Percentiles rank a stretch among this genome's conserved stretches.
Conservation (phyloP, 176 grass and related monocot species). For the Sorghum bicolor region DNA sequence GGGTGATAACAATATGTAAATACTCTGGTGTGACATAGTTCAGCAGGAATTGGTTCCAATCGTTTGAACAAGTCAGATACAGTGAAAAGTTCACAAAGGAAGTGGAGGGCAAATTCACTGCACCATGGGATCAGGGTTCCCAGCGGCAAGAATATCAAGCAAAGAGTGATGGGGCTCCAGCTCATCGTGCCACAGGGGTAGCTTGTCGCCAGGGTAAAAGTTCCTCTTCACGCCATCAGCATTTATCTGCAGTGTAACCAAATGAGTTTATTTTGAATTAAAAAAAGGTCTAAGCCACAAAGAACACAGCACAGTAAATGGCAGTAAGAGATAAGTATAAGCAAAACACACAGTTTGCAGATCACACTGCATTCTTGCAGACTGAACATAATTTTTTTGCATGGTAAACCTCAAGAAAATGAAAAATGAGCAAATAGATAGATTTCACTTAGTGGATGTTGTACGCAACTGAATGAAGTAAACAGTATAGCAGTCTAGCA, state of each 20-base stretch:
- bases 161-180: conserved; percentile 72
- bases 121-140: conserved; percentile 78
- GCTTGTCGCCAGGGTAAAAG: conserved; percentile 66
- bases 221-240: conserved; percentile 64
- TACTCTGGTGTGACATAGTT: neutral
- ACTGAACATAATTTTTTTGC: neutral
- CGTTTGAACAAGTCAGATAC: conserved; percentile 25
- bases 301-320: neutral
- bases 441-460: neutral
- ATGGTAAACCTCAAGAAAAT: neutral
- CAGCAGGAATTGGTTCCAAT: neutral
- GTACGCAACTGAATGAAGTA: neutral
- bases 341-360: neutral
- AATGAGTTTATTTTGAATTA: neutral
- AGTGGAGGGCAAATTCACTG: conserved; percentile 26
- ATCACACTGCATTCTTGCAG: neutral
- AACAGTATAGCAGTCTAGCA: neutral
- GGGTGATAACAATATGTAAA: neutral
- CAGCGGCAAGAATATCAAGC: conserved; percentile 71
- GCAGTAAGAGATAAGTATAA: neutral
- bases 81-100: neutral
- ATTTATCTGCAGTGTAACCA: conserved; percentile 56
- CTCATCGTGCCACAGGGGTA: conserved; percentile 91
- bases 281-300: neutral
- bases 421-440: neutral